phyloP scores from a whole-genome alignment of 768 basidiomycete species.

The Tylopilus cervinicoccineus region DNA sequence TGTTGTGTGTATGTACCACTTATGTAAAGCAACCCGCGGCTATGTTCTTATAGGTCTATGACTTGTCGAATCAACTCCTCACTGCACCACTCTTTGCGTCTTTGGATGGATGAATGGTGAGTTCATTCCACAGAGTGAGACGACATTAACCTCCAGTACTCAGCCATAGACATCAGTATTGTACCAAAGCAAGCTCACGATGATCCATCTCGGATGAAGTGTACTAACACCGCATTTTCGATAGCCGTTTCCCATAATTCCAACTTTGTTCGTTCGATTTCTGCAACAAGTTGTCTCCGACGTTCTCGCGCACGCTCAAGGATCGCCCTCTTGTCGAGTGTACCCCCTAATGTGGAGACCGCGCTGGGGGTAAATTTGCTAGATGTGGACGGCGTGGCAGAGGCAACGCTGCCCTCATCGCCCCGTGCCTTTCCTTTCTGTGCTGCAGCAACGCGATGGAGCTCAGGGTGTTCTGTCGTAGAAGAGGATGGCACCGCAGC shows the following conservation, averaged over 20 bases:
- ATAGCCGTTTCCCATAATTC: slow-evolving; percentile 73
- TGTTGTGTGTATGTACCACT: slow-evolving; percentile 20
- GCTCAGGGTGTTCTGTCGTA: neutral
- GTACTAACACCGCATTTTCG: slow-evolving; percentile 60
- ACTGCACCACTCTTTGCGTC: neutral
- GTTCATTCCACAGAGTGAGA: neutral
- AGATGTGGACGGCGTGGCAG: neutral
- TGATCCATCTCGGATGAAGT: slow-evolving; percentile 37
- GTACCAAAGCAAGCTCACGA: neutral
- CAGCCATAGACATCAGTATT: neutral
- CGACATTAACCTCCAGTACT: too few species aligned
- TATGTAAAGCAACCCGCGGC: slow-evolving; percentile 13
- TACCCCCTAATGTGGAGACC: slow-evolving; percentile 1
- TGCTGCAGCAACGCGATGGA: neutral
- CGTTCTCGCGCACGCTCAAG: slow-evolving; percentile 52
- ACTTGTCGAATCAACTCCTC: neutral
- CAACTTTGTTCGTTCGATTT: slow-evolving; percentile 57
- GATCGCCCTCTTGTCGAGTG: slow-evolving; percentile 38
- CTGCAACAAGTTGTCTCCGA: slow-evolving; percentile 46
- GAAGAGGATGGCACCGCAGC: neutral
- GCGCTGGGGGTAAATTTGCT: neutral
- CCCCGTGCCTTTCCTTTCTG: slow-evolving; percentile 21
- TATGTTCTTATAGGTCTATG: neutral
- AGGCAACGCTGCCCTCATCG: neutral
- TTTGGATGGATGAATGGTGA: neutral